Conservation (phyloP, 1,284 basidiomycete genomes). For the Peniophora sp. region DNA sequence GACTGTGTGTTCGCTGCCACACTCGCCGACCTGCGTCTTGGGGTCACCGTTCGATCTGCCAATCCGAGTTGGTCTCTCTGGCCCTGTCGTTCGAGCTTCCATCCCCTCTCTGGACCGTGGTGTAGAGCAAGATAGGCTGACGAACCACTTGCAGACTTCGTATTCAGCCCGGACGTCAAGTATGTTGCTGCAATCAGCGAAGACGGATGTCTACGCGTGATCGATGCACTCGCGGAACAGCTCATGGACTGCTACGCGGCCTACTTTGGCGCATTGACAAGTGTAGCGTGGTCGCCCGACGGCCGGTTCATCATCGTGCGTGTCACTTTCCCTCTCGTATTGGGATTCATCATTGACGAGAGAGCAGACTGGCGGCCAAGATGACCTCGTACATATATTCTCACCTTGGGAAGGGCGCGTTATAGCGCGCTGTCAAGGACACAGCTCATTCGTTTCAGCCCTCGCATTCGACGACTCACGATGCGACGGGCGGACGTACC, state of each 20-base stretch:
- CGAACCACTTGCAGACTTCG: conserved; percentile 54
- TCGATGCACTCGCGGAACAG: conserved; percentile 82
- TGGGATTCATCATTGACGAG: neutral
- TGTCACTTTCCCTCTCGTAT: conserved; percentile 3
- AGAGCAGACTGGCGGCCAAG: conserved; percentile 73
- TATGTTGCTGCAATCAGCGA: conserved; percentile 82
- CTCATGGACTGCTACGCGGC: conserved; percentile 86
- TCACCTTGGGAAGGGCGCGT: conserved; percentile 88
- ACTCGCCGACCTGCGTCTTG: no score
- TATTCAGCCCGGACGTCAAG: conserved; percentile 85
- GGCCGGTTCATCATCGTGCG: conserved; percentile 83
- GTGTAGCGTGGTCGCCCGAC: conserved; percentile 92
- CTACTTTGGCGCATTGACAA: conserved; percentile 87
- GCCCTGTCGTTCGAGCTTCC: no score
- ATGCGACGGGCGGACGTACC: conserved; percentile 81
- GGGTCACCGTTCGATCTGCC: no score
- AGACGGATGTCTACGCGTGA: conserved; percentile 82
- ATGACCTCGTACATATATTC: conserved; percentile 90
- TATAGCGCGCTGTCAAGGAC: conserved; percentile 95
- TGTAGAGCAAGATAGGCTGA: no score
- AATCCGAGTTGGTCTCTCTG: no score
- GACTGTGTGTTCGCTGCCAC: no score
- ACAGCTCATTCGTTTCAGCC: conserved; percentile 87
- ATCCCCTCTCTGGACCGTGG: no score
- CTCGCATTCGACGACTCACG: conserved; percentile 86